These are phyloP conservation scores for Emergomyces pasteurianus DNA, from an alignment of 2,329 filamentous ascomycete genomes.

Conservation along the genomic window DNA sequence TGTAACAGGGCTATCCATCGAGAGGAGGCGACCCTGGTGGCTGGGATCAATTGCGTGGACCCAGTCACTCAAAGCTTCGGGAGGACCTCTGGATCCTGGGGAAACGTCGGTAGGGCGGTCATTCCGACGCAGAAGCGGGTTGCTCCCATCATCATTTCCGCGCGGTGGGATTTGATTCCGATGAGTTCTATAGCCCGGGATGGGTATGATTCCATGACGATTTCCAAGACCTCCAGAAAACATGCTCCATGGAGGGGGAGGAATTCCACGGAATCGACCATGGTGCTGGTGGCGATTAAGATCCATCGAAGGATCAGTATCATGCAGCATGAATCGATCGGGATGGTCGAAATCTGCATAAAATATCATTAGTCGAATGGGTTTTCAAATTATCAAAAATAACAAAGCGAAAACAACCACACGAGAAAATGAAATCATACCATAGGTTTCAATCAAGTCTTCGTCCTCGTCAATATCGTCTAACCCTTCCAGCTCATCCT, in stretches of 20 bases:
- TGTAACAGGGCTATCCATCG: constrained; percentile 41
- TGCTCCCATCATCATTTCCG: constrained; percentile 65
- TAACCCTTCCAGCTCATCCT: constrained; percentile 22
- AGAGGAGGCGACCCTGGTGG: constrained; percentile 32
- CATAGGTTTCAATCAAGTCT: constrained; percentile 28
- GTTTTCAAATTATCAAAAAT: not conserved
- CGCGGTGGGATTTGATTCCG: constrained; percentile 37
- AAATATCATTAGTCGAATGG: not conserved
- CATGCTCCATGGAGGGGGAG: constrained; percentile 52
- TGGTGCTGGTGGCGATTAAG: constrained; percentile 19
- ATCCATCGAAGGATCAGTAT: not conserved
- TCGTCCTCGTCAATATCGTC: constrained; percentile 23
- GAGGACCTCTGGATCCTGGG: constrained; percentile 25
- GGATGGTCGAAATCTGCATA: not conserved
- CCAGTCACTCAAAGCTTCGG: constrained; percentile 40
- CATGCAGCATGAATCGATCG: not conserved
- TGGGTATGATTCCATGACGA: constrained; percentile 30
- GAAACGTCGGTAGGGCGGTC: constrained; percentile 22
- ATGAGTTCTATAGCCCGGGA: constrained; percentile 34
- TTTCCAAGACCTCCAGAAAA: constrained; percentile 48
- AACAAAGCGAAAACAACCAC: not conserved
- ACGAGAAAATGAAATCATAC: constrained; percentile 1
- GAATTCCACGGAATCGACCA: constrained; percentile 43
- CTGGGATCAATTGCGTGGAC: constrained; percentile 39
- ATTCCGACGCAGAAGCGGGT: constrained; percentile 67